These are phyloP conservation scores for Rubia tinctorum DNA, from an alignment of 305 asterid genomes.

Conservation along the genomic window DNA sequence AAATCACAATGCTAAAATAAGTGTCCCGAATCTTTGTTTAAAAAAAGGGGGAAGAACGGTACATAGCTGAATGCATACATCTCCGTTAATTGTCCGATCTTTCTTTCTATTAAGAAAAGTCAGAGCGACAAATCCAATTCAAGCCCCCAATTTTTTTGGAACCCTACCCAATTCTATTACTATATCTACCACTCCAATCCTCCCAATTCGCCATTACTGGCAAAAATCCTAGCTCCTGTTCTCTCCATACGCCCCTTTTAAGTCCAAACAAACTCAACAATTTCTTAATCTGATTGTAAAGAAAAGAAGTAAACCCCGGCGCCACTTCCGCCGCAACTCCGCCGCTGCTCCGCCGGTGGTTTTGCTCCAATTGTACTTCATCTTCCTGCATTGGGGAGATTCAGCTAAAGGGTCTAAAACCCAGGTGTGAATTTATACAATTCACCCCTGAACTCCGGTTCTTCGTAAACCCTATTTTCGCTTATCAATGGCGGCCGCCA, in stretches of 20 bases:
- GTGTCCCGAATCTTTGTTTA: too few relatives aligned
- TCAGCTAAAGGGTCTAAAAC: neutral
- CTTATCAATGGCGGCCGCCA: constrained; percentile 23
- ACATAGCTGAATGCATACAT: too few relatives aligned
- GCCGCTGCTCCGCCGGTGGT: neutral
- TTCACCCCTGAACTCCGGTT: neutral
- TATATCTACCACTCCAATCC: neutral
- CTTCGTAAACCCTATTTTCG: constrained; percentile 1
- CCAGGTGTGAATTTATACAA: neutral
- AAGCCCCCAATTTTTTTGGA: constrained; percentile 10
- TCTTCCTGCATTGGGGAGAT: neutral
- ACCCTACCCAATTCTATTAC: constrained; percentile 1
- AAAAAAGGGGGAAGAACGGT: too few relatives aligned
- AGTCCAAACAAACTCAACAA: neutral
- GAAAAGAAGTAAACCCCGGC: neutral
- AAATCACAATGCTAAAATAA: too few relatives aligned
- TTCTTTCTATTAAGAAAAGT: constrained; percentile 11
- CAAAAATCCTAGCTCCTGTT: neutral
- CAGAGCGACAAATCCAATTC: neutral
- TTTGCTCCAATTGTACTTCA: neutral
- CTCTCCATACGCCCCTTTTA: neutral
- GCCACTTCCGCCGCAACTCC: neutral
- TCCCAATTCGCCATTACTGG: neutral
- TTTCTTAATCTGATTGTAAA: neutral
- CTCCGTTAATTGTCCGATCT: neutral